phyloP scores from a whole-genome alignment of 257 asterid genomes.

The Solanum paucissectum region DNA sequence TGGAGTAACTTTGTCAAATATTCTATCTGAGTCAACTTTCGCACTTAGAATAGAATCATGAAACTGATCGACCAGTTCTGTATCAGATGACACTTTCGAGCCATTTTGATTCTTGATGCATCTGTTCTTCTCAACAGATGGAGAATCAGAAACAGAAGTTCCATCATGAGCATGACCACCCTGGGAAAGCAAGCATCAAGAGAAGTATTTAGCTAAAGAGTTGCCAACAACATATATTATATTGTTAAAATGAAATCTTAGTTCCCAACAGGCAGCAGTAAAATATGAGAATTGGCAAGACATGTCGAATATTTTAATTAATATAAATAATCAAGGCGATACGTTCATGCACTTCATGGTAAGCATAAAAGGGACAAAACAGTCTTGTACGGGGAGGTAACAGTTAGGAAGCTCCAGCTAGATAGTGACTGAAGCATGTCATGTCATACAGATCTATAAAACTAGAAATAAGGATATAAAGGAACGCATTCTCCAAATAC shows the following conservation, averaged over 20 bases:
- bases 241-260: background rate
- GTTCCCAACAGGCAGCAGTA: background rate
- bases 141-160: conserved; percentile 21
- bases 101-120: conserved; percentile 21
- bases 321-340: background rate
- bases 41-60: conserved; percentile 35
- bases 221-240: background rate
- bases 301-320: background rate
- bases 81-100: conserved; percentile 23
- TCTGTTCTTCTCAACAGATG: conserved; percentile 33
- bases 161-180: conserved; percentile 35
- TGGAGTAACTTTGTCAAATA: conserved; percentile 39
- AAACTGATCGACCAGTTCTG: conserved; percentile 35
- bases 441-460: background rate
- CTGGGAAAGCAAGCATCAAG: conserved; percentile 26
- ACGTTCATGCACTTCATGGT: background rate
- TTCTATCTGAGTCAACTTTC: conserved; percentile 33
- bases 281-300: background rate
- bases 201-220: conserved; percentile 4
- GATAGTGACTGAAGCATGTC: background rate
- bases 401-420: background rate
- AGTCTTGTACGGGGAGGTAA: background rate
- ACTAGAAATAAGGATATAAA: background rate
- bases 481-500: background rate
- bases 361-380: background rate